A percentile compares a stretch with the other conserved stretches of the same genome.
These are phyloP conservation scores for Prillingera fragicola DNA, from an alignment of 1,284 basidiomycete genomes.

Conservation along the genomic window DNA sequence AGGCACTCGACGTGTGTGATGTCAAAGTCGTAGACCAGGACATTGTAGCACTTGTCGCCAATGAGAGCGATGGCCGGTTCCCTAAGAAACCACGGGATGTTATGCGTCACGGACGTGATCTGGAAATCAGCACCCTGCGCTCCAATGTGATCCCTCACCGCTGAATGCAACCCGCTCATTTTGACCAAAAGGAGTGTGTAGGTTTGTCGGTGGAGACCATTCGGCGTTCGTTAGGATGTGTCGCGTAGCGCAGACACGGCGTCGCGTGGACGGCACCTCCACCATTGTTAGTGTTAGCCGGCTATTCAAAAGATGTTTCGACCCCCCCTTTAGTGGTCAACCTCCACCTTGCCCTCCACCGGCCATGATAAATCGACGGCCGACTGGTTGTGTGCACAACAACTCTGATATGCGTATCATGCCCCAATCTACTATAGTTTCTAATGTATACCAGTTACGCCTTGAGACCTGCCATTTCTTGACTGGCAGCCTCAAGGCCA, in stretches of 20 bases:
- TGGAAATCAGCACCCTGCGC: constrained; percentile 5
- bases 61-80: constrained; percentile 75
- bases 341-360: no score
- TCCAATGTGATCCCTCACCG: constrained; percentile 6
- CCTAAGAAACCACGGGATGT: constrained; percentile 71
- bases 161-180: constrained; percentile 15
- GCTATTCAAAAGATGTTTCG: no score
- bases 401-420: no score
- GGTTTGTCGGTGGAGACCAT: no score
- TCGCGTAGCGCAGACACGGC: no score
- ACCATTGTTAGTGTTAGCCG: no score
- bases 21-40: constrained; percentile 82
- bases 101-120: constrained; percentile 49
- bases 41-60: constrained; percentile 85
- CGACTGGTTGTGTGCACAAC: no score
- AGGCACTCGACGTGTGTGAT: constrained; percentile 77
- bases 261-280: no score
- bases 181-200: background rate
- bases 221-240: no score
- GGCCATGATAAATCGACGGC: no score
- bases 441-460: constrained; percentile 3
- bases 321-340: no score
- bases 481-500: constrained; percentile 32
- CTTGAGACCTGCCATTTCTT: constrained; percentile 36
- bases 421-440: no score